Evolutionary conservation across 2,329 filamentous ascomycete species (phyloP), one percentile per base, ranked within the genome.

Genomic region (Claviceps sorghi): DNA sequence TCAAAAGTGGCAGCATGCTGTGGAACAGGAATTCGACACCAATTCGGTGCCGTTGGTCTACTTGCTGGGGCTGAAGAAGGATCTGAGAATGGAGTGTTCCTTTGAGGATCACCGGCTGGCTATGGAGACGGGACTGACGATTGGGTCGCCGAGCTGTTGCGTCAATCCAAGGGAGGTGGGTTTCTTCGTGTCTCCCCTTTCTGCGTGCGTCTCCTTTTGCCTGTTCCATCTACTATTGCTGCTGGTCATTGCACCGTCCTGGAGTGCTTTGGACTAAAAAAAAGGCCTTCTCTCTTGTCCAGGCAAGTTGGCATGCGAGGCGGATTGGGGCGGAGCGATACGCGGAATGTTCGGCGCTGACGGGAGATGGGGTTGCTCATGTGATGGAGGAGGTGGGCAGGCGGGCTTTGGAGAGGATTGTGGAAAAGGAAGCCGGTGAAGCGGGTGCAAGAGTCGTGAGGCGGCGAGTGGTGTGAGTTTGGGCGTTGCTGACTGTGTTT

Each of bases 61-160:
- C 32, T 61, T 69, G 6, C 50, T 69, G 0, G 67, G 67, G 1
- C 54, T 64, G 50, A 69, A 69, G 57, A 67, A 61, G 50, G 67
- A 69, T 41, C 45, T 64, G 0, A 54, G 59, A 9, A 45, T 48
- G 21, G 48, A 52, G 26, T 59, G 58, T 48, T 45, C 43, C 13
- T 50, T 52, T 13, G 54, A 56, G 32, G 51, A 53, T 42, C 55
- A 58, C 41, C 42, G 49, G 36, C 11, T 49, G 30, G 44, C 53
- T 8, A 45, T 51, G 48, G 43, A 22, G 34, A 47, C 40, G 30
- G 47, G 50, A 1, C 45, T 51, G 32, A 51, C 44, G 13, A 5
- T 53, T 21, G 53, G 51, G 17, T 44, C 29, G 19, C 21, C 57
- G 17, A 62, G 59, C 15, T 67, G 64, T 51, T 68, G 64, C 50